Evolutionary conservation across 176 grass and related monocot species (phyloP).

Genomic region (Bromus sterilis): DNA sequence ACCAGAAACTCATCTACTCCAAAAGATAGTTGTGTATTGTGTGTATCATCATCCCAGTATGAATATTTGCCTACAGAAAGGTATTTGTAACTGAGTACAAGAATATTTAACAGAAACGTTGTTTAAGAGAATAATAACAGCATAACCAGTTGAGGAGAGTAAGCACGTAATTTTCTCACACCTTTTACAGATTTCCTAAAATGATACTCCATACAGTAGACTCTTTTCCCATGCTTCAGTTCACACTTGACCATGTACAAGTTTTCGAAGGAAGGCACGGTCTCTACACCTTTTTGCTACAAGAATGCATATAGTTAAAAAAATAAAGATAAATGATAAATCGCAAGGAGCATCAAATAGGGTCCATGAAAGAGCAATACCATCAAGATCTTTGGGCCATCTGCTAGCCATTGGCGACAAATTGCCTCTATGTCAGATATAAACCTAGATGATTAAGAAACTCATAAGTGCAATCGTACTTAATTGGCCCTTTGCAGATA

Average conservation of each 20-base stretch:
- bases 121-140: slow-evolving; percentile 15
- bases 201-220: slow-evolving; percentile 81
- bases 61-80: slow-evolving; percentile 50
- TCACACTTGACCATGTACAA: slow-evolving; percentile 75
- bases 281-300: slow-evolving; percentile 91
- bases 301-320: slow-evolving; percentile 24
- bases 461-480: background rate
- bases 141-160: background rate
- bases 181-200: slow-evolving; percentile 71
- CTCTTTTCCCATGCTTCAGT: slow-evolving; percentile 78
- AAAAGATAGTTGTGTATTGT: slow-evolving; percentile 78
- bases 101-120: background rate
- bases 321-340: slow-evolving; percentile 6
- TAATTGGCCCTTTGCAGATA: background rate
- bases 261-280: slow-evolving; percentile 44
- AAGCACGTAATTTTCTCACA: slow-evolving; percentile 18
- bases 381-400: slow-evolving; percentile 79
- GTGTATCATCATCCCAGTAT: slow-evolving; percentile 84
- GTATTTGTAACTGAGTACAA: slow-evolving; percentile 7
- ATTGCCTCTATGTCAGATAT: slow-evolving; percentile 97
- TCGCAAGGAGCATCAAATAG: background rate
- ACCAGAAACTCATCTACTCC: slow-evolving; percentile 90
- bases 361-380: slow-evolving; percentile 38
- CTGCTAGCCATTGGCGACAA: slow-evolving; percentile 84
- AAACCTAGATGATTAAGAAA: slow-evolving; percentile 56